phyloP scores from a whole-genome alignment of 306 rosid species.

The Quercus cerris region DNA sequence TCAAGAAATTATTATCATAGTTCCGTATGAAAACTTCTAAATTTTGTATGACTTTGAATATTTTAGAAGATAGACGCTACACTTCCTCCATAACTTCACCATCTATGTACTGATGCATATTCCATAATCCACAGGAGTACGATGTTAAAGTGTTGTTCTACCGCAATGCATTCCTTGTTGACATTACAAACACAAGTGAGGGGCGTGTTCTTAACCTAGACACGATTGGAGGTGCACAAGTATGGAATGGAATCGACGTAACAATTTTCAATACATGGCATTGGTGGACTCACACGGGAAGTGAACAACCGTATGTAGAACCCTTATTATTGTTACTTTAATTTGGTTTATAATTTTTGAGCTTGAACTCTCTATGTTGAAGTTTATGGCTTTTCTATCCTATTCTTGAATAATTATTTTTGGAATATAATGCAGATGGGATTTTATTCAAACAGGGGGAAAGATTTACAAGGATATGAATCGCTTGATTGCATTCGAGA shows the following conservation, averaged over 20 bases:
- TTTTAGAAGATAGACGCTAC: no score
- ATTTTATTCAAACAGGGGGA: constrained; percentile 48
- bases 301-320: constrained; percentile 42
- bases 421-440: constrained; percentile 47
- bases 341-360: background rate
- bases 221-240: constrained; percentile 20
- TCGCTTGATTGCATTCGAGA: constrained; percentile 64
- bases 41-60: no score
- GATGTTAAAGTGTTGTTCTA: constrained; percentile 23
- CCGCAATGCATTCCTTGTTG: constrained; percentile 44
- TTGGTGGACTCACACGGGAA: constrained; percentile 50
- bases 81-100: no score
- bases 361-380: background rate
- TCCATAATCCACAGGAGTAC: constrained; percentile 23
- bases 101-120: background rate
- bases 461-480: constrained; percentile 46
- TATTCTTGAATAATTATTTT: background rate
- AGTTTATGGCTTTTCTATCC: no score
- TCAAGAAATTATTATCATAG: no score
- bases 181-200: constrained; percentile 13
- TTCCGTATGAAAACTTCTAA: no score
- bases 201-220: constrained; percentile 38
- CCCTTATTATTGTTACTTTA: background rate
- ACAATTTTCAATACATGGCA: constrained; percentile 54
- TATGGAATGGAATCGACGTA: constrained; percentile 32